phyloP scores from a whole-genome alignment of 2,329 filamentous ascomycete genomes.

The Alternaria sp. region DNA sequence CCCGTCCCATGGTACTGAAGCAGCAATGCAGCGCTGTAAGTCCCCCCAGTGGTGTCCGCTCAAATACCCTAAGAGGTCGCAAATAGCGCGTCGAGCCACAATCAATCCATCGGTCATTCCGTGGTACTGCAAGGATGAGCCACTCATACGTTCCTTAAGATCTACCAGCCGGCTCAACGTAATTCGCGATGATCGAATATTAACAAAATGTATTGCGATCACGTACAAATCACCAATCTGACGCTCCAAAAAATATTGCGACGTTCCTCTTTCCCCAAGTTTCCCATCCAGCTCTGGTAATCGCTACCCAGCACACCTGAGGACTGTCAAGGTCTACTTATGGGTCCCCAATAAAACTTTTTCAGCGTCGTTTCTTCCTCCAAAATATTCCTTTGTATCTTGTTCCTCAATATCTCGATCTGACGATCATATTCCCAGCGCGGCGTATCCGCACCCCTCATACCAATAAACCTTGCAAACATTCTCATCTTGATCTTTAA shows the following conservation, averaged over 20 bases:
- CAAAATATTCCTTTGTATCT: constrained; percentile 35
- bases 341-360: constrained; percentile 23
- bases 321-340: neutral
- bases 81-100: too few species aligned
- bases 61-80: too few species aligned
- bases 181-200: too few species aligned
- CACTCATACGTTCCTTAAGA: neutral
- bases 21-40: too few species aligned
- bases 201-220: neutral
- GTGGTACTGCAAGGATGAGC: neutral
- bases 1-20: neutral
- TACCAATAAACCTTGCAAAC: constrained; percentile 77
- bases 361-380: constrained; percentile 18
- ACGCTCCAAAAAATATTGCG: neutral
- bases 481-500: constrained; percentile 69
- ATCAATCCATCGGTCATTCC: neutral
- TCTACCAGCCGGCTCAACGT: neutral
- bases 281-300: neutral
- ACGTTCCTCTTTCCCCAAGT: neutral
- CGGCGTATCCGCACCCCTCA: constrained; percentile 69
- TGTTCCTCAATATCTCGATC: constrained; percentile 44
- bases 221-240: neutral
- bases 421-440: constrained; percentile 56
- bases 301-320: neutral
- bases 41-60: too few species aligned